Evolutionary conservation across 169 alveolate species (phyloP), one percentile per base, ranked within the genome.

Genomic region (Plasmodium adleri): DNA sequence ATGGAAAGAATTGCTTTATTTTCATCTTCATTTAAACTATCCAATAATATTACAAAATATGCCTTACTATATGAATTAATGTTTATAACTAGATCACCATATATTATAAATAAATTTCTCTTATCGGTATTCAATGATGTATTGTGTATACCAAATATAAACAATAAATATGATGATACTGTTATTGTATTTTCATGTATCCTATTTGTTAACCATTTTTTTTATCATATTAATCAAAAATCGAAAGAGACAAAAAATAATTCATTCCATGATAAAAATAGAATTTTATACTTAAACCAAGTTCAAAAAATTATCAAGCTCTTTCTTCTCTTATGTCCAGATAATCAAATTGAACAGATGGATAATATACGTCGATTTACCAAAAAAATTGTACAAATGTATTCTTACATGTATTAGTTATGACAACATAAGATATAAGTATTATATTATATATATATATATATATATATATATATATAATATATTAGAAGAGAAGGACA

Each of bases 51-150:
- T 9, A 45, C 47, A 2, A 80, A 54, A 56, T 80, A 80, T 43
- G 22, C 90, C 54, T 43, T 80, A 67, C 52, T 80, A 10, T 67
- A 67, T 47, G 90, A 80, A 80, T 54, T 80, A 49, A 80, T 80
- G 80, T 67, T 80, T 68, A 80, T 80, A 22, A 80, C 90, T 5
- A 80, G 90, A 17, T 80, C 90, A 2, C 90, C 90, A 56, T 80
- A 32, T 71, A 80, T 80, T 15, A 71, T 80, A 24, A 80, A 80
- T 28, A 80, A 80, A 28, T 80, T 80, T 47, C 68, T 80, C 7
- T 54, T 67, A 52, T 80, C 90, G n/a, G 90, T 80, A 67, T 80
- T 80, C 43, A 80, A 80, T 80, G 90, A 80, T 10, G 72, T 68
- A 8, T 7, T 80, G 24, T 80, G 90, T 56, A 80, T 80, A 15